These are phyloP conservation scores for Populus hybrid DNA, from an alignment of 441 rosid species.

Conservation along the genomic window DNA sequence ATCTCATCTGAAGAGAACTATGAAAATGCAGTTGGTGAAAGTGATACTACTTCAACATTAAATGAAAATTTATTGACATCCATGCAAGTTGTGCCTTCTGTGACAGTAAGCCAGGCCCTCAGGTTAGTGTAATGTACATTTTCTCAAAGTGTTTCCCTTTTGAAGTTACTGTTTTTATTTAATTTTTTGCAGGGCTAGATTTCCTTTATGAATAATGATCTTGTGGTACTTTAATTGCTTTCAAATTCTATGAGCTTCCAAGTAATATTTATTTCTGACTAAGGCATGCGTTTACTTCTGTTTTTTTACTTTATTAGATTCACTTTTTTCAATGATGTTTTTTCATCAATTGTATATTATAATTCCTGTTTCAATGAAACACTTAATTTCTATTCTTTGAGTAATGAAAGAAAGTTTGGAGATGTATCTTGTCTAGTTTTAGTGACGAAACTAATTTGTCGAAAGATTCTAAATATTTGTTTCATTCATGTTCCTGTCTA, in stretches of 20 bases:
- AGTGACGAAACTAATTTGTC: not conserved
- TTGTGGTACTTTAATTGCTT: not conserved
- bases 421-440: not conserved
- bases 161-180: not conserved
- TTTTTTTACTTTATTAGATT: not conserved
- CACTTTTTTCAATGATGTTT: not conserved
- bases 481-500: not conserved
- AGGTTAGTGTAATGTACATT: constrained; percentile 41
- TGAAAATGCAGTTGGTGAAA: constrained; percentile 25
- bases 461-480: not conserved
- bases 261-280: not conserved
- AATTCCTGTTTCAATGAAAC: not conserved
- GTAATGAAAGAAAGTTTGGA: not conserved
- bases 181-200: not conserved
- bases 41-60: constrained; percentile 24
- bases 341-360: not conserved
- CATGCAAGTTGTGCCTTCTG: constrained; percentile 33
- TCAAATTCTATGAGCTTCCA: not conserved
- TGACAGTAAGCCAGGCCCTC: constrained; percentile 21
- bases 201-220: not conserved
- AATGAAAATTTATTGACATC: constrained; percentile 36
- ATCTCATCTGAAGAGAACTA: constrained; percentile 22
- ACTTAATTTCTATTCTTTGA: not conserved
- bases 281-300: not conserved
- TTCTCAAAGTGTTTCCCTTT: not conserved